Conservation (phyloP, 305 asterid species). For the Fraxinus baroniana region DNA sequence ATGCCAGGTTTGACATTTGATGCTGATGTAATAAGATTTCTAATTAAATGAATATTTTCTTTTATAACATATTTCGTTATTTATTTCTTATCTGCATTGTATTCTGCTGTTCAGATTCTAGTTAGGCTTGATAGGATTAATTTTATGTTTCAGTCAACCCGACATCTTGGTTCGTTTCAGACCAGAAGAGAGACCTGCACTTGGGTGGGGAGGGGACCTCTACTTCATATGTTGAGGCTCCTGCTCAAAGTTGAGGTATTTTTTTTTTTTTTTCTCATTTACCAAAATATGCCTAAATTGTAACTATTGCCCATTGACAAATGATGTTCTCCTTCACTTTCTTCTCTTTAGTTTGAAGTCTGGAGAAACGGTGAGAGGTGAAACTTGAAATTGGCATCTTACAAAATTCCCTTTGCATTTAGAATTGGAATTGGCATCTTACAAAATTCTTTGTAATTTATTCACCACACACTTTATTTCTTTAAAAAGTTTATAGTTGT, state of each 20-base stretch:
- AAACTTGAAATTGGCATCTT: neutral
- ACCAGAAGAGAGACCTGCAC: slow-evolving; percentile 48
- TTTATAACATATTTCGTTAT: neutral
- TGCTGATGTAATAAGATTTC: neutral
- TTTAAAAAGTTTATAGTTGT: neutral
- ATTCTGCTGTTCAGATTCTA: neutral
- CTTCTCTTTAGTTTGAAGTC: neutral
- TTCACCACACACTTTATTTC: neutral
- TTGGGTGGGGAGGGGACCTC: slow-evolving; percentile 34
- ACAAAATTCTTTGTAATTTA: neutral
- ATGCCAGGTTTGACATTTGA: slow-evolving; percentile 13
- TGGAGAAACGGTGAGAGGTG: neutral
- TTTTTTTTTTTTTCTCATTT: neutral
- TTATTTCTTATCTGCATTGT: neutral
- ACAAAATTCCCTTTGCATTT: neutral
- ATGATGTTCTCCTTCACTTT: neutral
- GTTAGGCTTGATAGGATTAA: neutral
- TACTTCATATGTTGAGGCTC: slow-evolving; percentile 18
- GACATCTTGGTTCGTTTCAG: slow-evolving; percentile 44
- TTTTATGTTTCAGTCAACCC: slow-evolving; percentile 41
- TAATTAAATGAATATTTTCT: neutral
- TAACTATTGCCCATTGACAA: neutral
- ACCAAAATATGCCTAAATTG: neutral
- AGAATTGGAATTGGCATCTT: neutral
- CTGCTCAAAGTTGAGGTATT: slow-evolving; percentile 10